These are phyloP conservation scores for Mycena galopus DNA, from an alignment of 768 basidiomycete genomes.

Conservation along the genomic window DNA sequence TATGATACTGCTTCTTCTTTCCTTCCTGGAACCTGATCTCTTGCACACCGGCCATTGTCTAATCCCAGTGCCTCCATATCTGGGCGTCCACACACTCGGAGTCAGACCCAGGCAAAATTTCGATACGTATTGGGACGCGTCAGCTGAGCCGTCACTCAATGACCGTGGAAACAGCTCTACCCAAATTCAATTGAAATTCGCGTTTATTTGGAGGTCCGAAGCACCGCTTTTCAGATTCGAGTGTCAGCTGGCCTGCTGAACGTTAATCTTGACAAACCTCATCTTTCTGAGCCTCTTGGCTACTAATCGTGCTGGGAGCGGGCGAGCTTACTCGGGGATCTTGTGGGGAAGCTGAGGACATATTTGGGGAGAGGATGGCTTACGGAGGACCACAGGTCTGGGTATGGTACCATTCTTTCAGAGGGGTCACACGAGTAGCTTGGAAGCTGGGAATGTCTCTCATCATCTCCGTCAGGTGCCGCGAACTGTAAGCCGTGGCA, in stretches of 20 bases:
- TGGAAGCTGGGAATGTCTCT: neutral
- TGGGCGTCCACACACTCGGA: neutral
- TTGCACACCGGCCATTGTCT: neutral
- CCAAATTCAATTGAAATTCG: slow-evolving; percentile 12
- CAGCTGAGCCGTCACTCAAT: slow-evolving; percentile 10
- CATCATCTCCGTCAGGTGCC: neutral
- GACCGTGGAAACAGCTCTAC: slow-evolving; percentile 11
- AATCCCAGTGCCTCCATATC: neutral
- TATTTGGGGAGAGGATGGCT: neutral
- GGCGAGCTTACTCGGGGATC: neutral
- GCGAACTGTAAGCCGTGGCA: neutral
- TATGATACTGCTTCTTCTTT: neutral
- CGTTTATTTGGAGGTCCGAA: neutral
- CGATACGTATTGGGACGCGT: neutral
- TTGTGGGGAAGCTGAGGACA: neutral
- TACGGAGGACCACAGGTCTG: neutral
- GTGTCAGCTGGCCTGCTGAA: slow-evolving; percentile 10
- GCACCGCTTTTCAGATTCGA: slow-evolving; percentile 6
- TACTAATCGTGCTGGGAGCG: neutral
- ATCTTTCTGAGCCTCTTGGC: neutral
- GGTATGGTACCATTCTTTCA: neutral
- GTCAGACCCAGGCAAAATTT: neutral
- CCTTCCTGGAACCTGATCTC: neutral
- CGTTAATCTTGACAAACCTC: slow-evolving; percentile 1
- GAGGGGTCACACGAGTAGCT: slow-evolving; percentile 3